Evolutionary conservation across 495 filamentous ascomycete genomes (phyloP), one percentile per base, ranked within the genome.

Genomic region (Neurospora sp.): DNA sequence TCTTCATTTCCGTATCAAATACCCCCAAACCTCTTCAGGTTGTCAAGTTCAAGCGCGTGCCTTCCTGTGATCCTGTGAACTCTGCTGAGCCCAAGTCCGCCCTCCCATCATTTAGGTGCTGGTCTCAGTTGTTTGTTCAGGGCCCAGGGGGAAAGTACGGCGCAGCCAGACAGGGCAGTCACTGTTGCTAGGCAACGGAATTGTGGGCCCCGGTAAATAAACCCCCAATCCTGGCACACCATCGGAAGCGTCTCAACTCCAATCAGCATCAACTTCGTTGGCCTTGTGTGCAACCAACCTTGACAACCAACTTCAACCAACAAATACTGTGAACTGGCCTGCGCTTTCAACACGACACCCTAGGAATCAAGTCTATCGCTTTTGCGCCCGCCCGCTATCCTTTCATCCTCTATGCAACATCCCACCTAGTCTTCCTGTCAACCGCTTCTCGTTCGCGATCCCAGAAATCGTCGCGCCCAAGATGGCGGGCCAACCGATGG

Each of bases 401-500:
- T 12, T 37, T 23, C 39, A 35, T 66, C 41, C 46, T 27, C 31
- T 44, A 23, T 37, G 44, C 41, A 69, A 14, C 42, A 20, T 35
- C 48, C n/a, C 23, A 3, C 18, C 69, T 46, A 27, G 66, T 59
- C 72, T 11, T 54, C 46, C 42, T 71, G 16, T 54, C 39, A 7
- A 72, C 66, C 39, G 14, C 54, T 54, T 73, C 35, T 71, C 54
- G 16, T 42, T 62, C 72, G 38, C 66, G n/a, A 59, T 39, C 39
- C 5, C 59, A 72, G 3, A 62, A 59, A 16, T 37, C 46, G 48
- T 66, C 37, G 40, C 27, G 41, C n/a, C 1, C 66, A 77, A 72
- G 76, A 89, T 89, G 86, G 82, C 87, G 40, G 78, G 83, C 46
- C 81, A 86, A 73, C 82, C 81, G 39, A 78, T 97, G 16, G 93